Evolutionary conservation across 2,329 filamentous ascomycete species (phyloP).

Genomic region (Sporothrix euskadiensis): DNA sequence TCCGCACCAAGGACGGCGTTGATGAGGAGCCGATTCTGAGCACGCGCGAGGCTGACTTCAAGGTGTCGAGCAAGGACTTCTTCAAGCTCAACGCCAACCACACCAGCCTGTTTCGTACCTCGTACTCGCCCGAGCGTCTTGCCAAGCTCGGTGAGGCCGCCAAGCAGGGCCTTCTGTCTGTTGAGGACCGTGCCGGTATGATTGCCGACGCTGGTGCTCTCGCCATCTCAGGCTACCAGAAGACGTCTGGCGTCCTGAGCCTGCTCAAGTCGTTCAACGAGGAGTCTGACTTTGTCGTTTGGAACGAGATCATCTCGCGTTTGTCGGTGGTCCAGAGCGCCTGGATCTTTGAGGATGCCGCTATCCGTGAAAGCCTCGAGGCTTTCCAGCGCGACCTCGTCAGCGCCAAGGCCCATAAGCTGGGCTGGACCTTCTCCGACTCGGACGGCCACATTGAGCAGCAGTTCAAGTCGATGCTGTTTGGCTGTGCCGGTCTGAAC

Average conservation of each 20-base stretch:
- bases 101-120: constrained; percentile 87
- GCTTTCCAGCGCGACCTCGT: constrained; percentile 79
- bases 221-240: constrained; percentile 87
- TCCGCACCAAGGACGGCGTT: constrained; percentile 81
- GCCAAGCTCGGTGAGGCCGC: constrained; percentile 86
- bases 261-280: constrained; percentile 82
- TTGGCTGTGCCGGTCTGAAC: constrained; percentile 76
- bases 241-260: constrained; percentile 84
- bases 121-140: constrained; percentile 79
- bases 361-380: constrained; percentile 73
- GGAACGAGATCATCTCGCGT: constrained; percentile 85
- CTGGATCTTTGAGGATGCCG: constrained; percentile 83
- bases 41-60: constrained; percentile 73
- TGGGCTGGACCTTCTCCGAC: constrained; percentile 86
- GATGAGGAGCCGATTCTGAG: constrained; percentile 71
- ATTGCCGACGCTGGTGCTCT: constrained; percentile 89
- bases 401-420: constrained; percentile 75
- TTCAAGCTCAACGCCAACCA: constrained; percentile 97
- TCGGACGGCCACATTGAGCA: constrained; percentile 86
- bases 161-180: constrained; percentile 74
- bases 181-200: constrained; percentile 93
- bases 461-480: constrained; percentile 91
- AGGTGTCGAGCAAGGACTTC: constrained; percentile 78
- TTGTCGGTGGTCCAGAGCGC: constrained; percentile 76
- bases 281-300: constrained; percentile 88